phyloP scores from a whole-genome alignment of 768 basidiomycete genomes.

The Auricularia sp. region DNA sequence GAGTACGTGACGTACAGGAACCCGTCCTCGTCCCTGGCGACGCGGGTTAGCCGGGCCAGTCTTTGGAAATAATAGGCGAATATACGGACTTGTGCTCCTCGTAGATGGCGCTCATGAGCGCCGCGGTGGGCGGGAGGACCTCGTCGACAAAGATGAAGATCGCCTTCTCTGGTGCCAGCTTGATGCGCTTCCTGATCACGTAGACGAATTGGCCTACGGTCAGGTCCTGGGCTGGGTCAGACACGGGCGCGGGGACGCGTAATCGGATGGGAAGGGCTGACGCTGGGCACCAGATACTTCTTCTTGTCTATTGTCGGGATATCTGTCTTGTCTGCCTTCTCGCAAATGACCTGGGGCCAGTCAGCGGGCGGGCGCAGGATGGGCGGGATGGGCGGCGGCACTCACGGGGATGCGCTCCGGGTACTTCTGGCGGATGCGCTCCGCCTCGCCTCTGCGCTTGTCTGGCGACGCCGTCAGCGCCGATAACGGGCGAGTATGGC shows the following conservation, averaged over 20 bases:
- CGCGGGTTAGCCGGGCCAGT: not conserved
- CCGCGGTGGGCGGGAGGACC: conserved; percentile 94
- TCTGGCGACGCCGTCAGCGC: conserved; percentile 36
- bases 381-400: conserved; percentile 14
- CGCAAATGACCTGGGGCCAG: conserved; percentile 84
- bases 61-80: not conserved
- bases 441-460: conserved; percentile 98
- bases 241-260: not conserved
- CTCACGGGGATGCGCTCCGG: conserved; percentile 94
- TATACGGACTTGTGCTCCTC: conserved; percentile 94
- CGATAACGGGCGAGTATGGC: conserved; percentile 25
- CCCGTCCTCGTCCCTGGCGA: conserved; percentile 86
- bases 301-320: conserved; percentile 99
- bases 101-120: conserved; percentile 96
- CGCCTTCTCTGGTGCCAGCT: conserved; percentile 98
- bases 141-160: conserved; percentile 99
- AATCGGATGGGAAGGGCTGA: conserved; percentile 28
- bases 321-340: conserved; percentile 97
- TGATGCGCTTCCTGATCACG: conserved; percentile 99
- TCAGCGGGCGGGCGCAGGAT: conserved; percentile 9
- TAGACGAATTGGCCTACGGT: conserved; percentile 99
- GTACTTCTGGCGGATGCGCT: conserved; percentile 98
- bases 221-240: conserved; percentile 50
- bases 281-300: conserved; percentile 98
- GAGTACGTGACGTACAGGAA: conserved; percentile 99